Evolutionary conservation across 208 protist species (phyloP), one percentile per base, ranked within the genome.

Genomic region (Leishmania gerbilli): DNA sequence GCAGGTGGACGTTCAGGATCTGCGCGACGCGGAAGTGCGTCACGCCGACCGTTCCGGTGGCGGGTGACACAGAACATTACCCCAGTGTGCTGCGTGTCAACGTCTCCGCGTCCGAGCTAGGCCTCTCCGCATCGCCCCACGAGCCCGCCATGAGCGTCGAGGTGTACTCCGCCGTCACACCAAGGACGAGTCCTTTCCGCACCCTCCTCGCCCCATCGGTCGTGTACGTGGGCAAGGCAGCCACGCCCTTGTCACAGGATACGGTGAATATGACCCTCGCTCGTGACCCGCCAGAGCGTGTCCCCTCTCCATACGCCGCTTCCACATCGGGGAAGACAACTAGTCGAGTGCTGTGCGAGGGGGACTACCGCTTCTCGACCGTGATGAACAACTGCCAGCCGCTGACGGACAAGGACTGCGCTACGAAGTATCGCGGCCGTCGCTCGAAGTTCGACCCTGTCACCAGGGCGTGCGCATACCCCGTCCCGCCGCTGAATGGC

Each of bases 311-410:
- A 9, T 85, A 85, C 77, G 71, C 71, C 55, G 82, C 77, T 8
- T 53, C 71, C 34, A 79, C 72, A 42, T 72, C 71, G 79, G 58
- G 75, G 62, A 56, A 11, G n/a, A 68, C 49, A 40, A 79, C 71
- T 7, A 79, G 76, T 76, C 82, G 77, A 65, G 77, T 85, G 37
- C 65, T 85, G 60, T 85, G 82, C 72, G 58, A 77, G 21, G 82
- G 82, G 24, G 82, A 85, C 77, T 81, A 81, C 72, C 82, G 82
- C 60, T 81, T 85, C 64, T 85, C 82, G 40, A 60, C 51, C 8
- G 40, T 15, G 60, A 72, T 53, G n/a, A 67, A 79, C 47, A 45
- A 45, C 17, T 85, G 82, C 42, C 58, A 67, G 77, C 82, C 82
- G 47, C 82, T 85, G 21, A 81, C 56, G 1, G 77, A 81, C 65